Conservation (phyloP, 2,329 filamentous ascomycete species). For the Colletotrichum salicis region DNA sequence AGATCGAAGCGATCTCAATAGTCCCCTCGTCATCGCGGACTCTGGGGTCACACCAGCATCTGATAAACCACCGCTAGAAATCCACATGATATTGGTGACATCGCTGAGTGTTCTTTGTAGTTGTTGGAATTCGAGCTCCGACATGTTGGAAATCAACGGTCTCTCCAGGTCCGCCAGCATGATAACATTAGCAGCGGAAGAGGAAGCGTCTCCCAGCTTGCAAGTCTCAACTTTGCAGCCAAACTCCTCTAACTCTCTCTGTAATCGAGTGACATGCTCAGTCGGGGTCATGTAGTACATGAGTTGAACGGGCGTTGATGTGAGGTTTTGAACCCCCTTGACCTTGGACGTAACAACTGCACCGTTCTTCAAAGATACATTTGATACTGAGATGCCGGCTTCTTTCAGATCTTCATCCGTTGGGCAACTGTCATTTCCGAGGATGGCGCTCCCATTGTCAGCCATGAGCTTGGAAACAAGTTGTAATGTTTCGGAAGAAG, state of each 20-base stretch:
- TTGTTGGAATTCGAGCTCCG: constrained; percentile 40
- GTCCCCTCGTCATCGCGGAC: constrained; percentile 41
- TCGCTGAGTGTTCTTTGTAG: constrained; percentile 41
- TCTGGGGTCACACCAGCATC: constrained; percentile 39
- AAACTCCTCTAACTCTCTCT: constrained; percentile 31
- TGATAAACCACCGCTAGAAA: constrained; percentile 40
- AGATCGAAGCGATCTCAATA: constrained; percentile 39
- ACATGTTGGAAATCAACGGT: constrained; percentile 41
- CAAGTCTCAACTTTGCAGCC: constrained; percentile 33
- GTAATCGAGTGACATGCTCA: constrained; percentile 30
- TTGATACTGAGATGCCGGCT: not conserved
- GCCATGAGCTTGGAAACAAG: not conserved
- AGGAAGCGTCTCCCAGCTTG: constrained; percentile 2
- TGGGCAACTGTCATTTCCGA: not conserved
- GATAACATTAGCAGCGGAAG: constrained; percentile 38
- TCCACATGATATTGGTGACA: constrained; percentile 43
- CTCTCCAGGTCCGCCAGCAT: constrained; percentile 43
- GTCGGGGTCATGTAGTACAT: constrained; percentile 34
- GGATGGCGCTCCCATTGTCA: not conserved
- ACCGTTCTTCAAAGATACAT: not conserved
- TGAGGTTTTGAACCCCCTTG: not conserved
- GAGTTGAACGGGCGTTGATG: constrained; percentile 14
- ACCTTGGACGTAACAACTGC: not conserved
- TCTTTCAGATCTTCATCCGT: not conserved
- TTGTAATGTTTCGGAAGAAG: not conserved